Evolutionary conservation across 495 filamentous ascomycete genomes (phyloP), one percentile per base, ranked within the genome.

Genomic region (Aspergillus nanangensis): DNA sequence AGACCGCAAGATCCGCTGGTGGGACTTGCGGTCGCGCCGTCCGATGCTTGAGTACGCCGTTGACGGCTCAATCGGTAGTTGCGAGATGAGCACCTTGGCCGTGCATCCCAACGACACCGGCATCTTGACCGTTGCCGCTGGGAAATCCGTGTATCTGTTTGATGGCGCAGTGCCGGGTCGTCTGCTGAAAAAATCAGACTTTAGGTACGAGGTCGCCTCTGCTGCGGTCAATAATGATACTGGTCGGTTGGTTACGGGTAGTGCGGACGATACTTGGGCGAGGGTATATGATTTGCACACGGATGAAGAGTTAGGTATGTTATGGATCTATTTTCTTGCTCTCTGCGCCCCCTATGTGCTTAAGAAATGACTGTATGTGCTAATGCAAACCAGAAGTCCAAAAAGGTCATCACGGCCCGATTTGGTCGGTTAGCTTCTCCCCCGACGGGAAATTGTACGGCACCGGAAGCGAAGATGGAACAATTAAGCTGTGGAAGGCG

Each of bases 331-430:
- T 20, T 23, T 22, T 25, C 29, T 20, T 17, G 13, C 24, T 44
- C 15, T 10, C 33, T 20, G 17, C 10, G 17, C 11, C 38, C 24
- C 13, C 4, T 18, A 18, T 8, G 19, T 25, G 22, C 18, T 14
- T 1, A 35, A 22, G 11, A 35, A 4, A 29, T 8, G 23, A 47
- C 15, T 11, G 15, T 8, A 5, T 15, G 5, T 36, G 36, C 58
- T 70, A 58, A 74, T 45, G 27, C 23, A 59, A 61, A 7, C 37
- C 41, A 77, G 91, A 98, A 55, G 82, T 93, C 15, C 90, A 94
- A 74, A 97, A 96, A 65, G 94, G 93, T 17, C 94, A 97, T 59
- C 93, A 98, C 60, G 93, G 94, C 10, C 91, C 91, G 8, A 91
- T 97, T 45, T 97, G 93, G 94, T 93, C 87, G 15, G 79, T 94